These are phyloP conservation scores for Lentinus brumalis DNA, from an alignment of 768 basidiomycete species.

Conservation along the genomic window DNA sequence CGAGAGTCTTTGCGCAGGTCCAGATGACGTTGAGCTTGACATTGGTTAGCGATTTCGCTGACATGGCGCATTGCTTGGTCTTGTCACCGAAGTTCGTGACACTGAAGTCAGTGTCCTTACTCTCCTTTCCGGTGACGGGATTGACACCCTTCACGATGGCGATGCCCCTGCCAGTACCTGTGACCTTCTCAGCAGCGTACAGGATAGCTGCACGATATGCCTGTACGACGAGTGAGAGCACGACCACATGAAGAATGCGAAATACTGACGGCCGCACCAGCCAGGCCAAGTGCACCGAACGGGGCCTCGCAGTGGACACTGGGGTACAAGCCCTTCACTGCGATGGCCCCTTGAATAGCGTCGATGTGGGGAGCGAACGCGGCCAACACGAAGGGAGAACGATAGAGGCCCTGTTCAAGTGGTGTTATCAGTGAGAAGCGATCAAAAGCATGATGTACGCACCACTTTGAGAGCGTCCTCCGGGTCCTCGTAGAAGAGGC, in stretches of 20 bases:
- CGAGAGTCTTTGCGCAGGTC: too few species aligned
- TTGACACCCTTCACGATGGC: neutral
- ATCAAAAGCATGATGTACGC: neutral
- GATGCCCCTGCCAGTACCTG: neutral
- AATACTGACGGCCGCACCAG: neutral
- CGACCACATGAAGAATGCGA: neutral
- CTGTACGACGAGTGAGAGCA: too few species aligned
- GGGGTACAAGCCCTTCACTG: neutral
- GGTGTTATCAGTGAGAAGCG: too few species aligned
- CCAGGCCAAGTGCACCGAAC: neutral
- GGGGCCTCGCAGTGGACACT: neutral
- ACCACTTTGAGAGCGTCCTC: neutral
- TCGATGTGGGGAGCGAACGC: neutral
- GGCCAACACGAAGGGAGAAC: neutral
- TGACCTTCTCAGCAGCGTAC: neutral
- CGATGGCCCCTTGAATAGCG: neutral
- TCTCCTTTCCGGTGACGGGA: neutral
- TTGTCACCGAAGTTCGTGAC: neutral
- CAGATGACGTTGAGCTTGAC: too few species aligned
- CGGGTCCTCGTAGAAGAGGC: neutral
- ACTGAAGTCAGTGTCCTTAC: slow-evolving; percentile 1
- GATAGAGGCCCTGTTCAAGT: neutral
- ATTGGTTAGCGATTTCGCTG: neutral
- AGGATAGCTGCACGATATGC: too few species aligned
- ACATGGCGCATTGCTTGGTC: neutral